A percentile compares a stretch with the other conserved stretches of the same genome.
Evolutionary conservation across 192 early-diverging fungal species (phyloP).

Genomic region (Phycomyces blakesleeanus): DNA sequence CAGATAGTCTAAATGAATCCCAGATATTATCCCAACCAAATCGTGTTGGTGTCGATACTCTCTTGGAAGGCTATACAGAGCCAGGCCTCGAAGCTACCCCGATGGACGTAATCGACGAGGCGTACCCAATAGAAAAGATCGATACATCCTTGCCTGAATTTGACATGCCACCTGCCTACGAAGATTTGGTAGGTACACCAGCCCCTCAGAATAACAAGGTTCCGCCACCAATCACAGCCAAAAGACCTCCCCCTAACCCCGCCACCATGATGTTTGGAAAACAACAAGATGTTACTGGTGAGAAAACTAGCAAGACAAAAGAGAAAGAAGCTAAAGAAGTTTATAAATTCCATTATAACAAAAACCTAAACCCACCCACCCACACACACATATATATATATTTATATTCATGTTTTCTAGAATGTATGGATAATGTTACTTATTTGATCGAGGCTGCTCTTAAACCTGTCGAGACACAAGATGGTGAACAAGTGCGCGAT

Average conservation of each 20-base stretch:
- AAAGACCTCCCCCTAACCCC: background rate
- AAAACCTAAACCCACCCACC: too few species aligned
- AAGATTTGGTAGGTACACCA: background rate
- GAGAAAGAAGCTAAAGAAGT: too few species aligned
- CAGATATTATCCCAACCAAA: too few species aligned
- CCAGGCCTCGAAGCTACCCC: background rate
- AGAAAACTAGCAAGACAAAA: too few species aligned
- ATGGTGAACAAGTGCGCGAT: constrained; percentile 20
- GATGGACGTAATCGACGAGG: too few species aligned
- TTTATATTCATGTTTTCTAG: constrained; percentile 25
- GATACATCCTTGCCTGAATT: background rate
- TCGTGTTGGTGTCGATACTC: background rate
- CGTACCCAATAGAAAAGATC: too few species aligned
- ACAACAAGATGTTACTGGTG: constrained; percentile 73
- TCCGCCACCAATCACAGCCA: background rate
- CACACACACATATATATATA: too few species aligned
- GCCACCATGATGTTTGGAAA: constrained; percentile 44
- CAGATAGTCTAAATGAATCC: too few species aligned
- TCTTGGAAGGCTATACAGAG: background rate
- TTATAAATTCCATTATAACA: too few species aligned
- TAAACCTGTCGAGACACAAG: constrained; percentile 27
- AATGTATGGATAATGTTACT: constrained; percentile 71
- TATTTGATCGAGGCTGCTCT: constrained; percentile 59
- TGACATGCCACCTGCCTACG: background rate
- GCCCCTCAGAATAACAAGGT: background rate